Percentiles rank a stretch among this genome's conserved stretches.
phyloP scores from a whole-genome alignment of 768 basidiomycete species.

The Termitomyces sp. region DNA sequence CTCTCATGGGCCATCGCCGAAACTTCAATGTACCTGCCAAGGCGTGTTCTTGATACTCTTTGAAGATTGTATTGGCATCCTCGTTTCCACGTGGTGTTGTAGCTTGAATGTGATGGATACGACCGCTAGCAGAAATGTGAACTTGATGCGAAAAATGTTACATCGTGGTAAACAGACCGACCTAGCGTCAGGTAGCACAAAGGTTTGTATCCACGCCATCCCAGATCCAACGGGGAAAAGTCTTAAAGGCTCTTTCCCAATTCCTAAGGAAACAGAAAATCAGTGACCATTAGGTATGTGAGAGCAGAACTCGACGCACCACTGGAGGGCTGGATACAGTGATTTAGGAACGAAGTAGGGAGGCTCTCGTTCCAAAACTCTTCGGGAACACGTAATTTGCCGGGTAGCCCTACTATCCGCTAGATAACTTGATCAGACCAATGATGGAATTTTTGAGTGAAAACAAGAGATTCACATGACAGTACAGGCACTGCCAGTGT shows the following conservation, averaged over 20 bases:
- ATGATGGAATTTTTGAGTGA: background rate
- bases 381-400: conserved; percentile 31
- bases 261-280: conserved; percentile 24
- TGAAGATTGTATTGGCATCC: conserved; percentile 61
- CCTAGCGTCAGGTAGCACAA: conserved; percentile 48
- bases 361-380: conserved; percentile 35
- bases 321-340: conserved; percentile 29
- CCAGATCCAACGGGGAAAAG: conserved; percentile 24
- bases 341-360: conserved; percentile 29
- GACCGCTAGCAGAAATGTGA: conserved; percentile 42
- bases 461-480: conserved; percentile 39
- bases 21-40: conserved; percentile 54
- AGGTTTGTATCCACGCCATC: conserved; percentile 39
- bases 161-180: conserved; percentile 19
- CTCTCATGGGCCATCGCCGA: conserved; percentile 69
- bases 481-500: conserved; percentile 65
- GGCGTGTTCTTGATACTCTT: conserved; percentile 67
- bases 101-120: conserved; percentile 56
- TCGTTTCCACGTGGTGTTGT: conserved; percentile 33
- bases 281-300: background rate
- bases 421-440: conserved; percentile 11
- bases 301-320: conserved; percentile 22
- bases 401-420: conserved; percentile 23
- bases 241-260: conserved; percentile 22
- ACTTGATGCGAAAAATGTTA: background rate